Evolutionary conservation across 2,329 filamentous ascomycete genomes (phyloP), one percentile per base, ranked within the genome.

Genomic region (Phoma sp.): DNA sequence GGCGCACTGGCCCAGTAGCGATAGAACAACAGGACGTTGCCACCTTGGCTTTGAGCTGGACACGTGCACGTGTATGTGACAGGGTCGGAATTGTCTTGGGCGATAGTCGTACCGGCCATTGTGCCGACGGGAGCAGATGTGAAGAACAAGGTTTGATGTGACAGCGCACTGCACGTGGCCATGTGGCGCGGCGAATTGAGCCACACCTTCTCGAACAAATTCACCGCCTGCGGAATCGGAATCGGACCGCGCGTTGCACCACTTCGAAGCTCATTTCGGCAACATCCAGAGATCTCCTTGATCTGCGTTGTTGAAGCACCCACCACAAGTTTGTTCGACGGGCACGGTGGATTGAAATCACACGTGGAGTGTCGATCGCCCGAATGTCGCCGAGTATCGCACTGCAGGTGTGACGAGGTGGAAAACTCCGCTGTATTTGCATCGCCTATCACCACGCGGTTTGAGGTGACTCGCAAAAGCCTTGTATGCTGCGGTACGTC

Each of bases 1-100:
- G 65, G 65, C 6, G 46, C n/a, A 24, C 63, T 64, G n/a, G 39
- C 54, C 51, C 48, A 66, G 43, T 68, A 68, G 43, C 65, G 62
- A 48, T 68, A 68, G 43, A 66, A 68, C 17, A 68, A 57, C 2
- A 68, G 54, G 24, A 68, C 50, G 12, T 36, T 38, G 15, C 65
- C 65, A 32, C 51, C 58, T 19, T 53, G 27, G 13, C 39, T 37
- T 39, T 48, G 40, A 36, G 60, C 61, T 17, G 55, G 22, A 36
- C 65, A 68, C 22, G 55, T 58, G 54, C 65, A 68, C 19, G 54
- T 58, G 36, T 61, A 66, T 22, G 57, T 51, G 31, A 63, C 43
- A 19, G 62, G 62, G n/a, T 63, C 62, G 15, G 63, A 62, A 17
- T 46, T 58, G 40, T 56, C 58, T 7, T 46, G 54, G 8, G 24